Percentiles rank a stretch among this genome's conserved stretches.
Evolutionary conservation across 371 early-diverging fungal genomes (phyloP).

Genomic region (Mortierella sp.): DNA sequence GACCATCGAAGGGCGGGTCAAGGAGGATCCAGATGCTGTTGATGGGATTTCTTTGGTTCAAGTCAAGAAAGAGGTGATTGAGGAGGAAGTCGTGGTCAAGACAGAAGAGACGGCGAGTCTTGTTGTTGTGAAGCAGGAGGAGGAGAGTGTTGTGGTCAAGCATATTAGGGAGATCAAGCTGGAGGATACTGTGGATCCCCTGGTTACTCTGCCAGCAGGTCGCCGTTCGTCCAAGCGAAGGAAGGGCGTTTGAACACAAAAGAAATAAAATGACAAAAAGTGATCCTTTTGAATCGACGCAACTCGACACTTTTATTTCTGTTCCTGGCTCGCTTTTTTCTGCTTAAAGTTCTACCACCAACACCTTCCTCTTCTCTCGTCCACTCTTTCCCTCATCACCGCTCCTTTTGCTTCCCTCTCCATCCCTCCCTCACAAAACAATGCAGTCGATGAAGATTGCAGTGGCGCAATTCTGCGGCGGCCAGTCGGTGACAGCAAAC

Average conservation of each 20-base stretch:
- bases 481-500: slow-evolving; percentile 64
- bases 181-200: slow-evolving; percentile 1
- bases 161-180: slow-evolving; percentile 21
- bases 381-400: background rate
- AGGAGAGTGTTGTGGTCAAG: background rate
- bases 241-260: slow-evolving; percentile 6
- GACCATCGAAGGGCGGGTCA: slow-evolving; percentile 41
- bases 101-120: slow-evolving; percentile 4
- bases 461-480: slow-evolving; percentile 81
- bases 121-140: slow-evolving; percentile 3
- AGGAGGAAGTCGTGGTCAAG: slow-evolving; percentile 6
- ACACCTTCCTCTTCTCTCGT: background rate
- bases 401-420: background rate
- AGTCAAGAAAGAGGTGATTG: background rate
- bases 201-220: background rate
- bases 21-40: slow-evolving; percentile 13
- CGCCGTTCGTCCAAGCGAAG: slow-evolving; percentile 33
- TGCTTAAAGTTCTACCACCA: background rate
- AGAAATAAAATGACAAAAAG: background rate
- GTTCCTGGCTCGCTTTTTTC: background rate
- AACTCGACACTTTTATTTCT: background rate
- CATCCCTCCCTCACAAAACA: background rate
- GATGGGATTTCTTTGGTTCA: no score
- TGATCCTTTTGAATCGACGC: background rate
- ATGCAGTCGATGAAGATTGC: slow-evolving; percentile 47